Evolutionary conservation across 169 alveolate species (phyloP).

Genomic region (Cystoisospora suis): DNA sequence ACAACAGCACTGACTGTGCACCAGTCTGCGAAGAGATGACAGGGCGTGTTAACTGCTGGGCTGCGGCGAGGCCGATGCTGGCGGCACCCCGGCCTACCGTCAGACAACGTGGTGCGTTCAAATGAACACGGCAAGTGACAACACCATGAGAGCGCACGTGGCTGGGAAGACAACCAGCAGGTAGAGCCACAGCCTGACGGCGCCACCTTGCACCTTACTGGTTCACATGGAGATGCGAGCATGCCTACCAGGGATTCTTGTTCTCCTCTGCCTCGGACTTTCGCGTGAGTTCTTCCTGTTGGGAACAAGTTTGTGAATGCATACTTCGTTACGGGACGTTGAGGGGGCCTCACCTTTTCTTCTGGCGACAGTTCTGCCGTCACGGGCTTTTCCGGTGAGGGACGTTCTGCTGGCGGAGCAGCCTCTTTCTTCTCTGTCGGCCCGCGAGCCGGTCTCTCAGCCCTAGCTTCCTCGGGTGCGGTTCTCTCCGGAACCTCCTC

Average conservation of each 20-base stretch:
- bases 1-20: no score
- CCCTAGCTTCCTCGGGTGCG: no score
- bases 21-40: no score
- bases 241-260: neutral
- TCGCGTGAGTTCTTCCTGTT: neutral
- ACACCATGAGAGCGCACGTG: neutral
- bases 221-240: no score
- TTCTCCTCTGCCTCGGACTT: conserved; percentile 8
- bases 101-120: no score
- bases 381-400: neutral
- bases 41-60: no score
- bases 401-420: no score
- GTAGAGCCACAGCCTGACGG: conserved; percentile 33
- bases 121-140: conserved; percentile 2
- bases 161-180: neutral
- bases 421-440: no score
- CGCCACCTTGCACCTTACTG: neutral
- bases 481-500: no score
- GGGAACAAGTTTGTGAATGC: neutral
- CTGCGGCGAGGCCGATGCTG: no score
- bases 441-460: no score
- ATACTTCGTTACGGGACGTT: neutral
- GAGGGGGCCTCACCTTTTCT: conserved; percentile 9
- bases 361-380: neutral
- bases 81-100: no score